A percentile compares a stretch with the other conserved stretches of the same genome.
Conservation (phyloP, 345 rosid genomes). For the Mercurialis annua region DNA sequence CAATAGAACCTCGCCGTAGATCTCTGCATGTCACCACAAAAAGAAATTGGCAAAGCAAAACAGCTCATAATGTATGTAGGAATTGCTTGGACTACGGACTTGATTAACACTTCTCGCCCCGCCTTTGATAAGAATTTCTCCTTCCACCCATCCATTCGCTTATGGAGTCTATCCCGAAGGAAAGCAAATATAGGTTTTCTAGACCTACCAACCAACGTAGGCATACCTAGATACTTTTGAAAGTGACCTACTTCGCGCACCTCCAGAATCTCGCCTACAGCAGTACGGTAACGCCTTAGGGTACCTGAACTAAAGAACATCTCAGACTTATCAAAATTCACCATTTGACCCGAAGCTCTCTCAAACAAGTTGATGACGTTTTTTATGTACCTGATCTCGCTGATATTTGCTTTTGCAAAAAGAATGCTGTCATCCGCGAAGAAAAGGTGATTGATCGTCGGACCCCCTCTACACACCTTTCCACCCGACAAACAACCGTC, state of each 20-base stretch:
- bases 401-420: neutral
- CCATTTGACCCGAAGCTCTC: neutral
- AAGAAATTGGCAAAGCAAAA: too few species aligned
- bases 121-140: neutral
- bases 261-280: neutral
- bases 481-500: neutral
- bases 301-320: neutral
- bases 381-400: neutral
- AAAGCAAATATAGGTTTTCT: neutral
- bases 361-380: neutral
- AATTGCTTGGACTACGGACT: too few species aligned
- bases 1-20: too few species aligned
- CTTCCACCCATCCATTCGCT: too few species aligned
- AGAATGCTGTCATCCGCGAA: neutral
- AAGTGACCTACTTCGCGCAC: neutral
- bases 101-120: too few species aligned
- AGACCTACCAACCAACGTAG: neutral
- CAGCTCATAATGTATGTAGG: too few species aligned
- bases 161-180: neutral
- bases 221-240: neutral
- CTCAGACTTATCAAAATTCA: too few species aligned
- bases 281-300: too few species aligned
- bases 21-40: too few species aligned
- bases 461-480: neutral
- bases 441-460: neutral